A percentile compares a stretch with the other conserved stretches of the same genome.
phyloP scores from a whole-genome alignment of 176 grass and related monocot species.

The Carex cristatella region DNA sequence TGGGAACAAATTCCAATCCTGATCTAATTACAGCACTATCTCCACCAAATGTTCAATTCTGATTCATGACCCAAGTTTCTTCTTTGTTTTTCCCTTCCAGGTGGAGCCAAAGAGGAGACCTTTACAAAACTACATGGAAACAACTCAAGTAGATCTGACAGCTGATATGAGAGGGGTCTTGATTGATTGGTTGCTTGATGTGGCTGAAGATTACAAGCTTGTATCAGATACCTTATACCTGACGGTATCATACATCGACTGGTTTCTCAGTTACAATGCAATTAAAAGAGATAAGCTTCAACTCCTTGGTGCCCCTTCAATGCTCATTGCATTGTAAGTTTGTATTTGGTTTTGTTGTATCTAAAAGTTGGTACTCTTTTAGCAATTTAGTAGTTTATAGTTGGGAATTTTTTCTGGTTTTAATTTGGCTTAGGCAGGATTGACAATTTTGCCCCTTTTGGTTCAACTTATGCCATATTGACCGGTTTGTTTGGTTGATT shows the following conservation, averaged over 20 bases:
- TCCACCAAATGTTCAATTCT: background rate
- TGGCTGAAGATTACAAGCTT: constrained; percentile 89
- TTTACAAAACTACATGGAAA: constrained; percentile 48
- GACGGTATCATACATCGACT: constrained; percentile 59
- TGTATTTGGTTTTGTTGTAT: background rate
- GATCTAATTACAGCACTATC: no score
- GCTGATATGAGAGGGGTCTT: constrained; percentile 68
- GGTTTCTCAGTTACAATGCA: constrained; percentile 56
- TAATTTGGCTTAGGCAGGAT: background rate
- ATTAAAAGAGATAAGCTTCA: constrained; percentile 44
- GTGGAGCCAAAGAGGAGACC: constrained; percentile 46
- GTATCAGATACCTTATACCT: constrained; percentile 70
- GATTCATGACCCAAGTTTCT: background rate
- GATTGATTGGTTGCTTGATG: constrained; percentile 87
- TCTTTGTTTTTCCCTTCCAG: constrained; percentile 29
- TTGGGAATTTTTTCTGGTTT: background rate
- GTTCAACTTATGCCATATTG: background rate
- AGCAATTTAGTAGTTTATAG: background rate
- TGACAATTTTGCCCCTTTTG: background rate
- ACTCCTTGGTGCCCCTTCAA: constrained; percentile 70
- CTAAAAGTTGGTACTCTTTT: background rate
- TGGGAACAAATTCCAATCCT: no score
- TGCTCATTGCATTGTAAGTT: constrained; percentile 72
- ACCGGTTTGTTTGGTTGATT: background rate
- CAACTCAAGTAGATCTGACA: constrained; percentile 55